Percentiles rank a stretch among this genome's conserved stretches.
Conservation (phyloP, 495 filamentous ascomycete species). For the Penicillium dipodomyicola region DNA sequence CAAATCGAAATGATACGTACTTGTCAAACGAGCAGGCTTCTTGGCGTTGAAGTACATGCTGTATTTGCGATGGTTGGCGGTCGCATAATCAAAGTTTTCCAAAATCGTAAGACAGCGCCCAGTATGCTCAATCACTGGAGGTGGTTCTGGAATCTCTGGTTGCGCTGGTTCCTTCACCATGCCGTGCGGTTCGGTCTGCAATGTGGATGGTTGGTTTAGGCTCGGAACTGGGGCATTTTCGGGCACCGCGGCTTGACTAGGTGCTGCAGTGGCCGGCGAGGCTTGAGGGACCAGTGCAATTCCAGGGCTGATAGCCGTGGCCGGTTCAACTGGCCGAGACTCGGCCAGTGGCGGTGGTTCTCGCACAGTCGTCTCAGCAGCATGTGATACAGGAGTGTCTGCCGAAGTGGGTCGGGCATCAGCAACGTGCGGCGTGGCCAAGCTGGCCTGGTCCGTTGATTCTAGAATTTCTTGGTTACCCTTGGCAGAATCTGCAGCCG, state of each 20-base stretch:
- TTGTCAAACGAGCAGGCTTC: constrained; percentile 47
- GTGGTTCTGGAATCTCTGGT: constrained; percentile 29
- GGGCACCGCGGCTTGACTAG: constrained; percentile 21
- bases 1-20: constrained; percentile 33
- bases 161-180: constrained; percentile 15
- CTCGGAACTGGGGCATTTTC: constrained; percentile 16
- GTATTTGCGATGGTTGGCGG: constrained; percentile 49
- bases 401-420: constrained; percentile 12
- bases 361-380: background rate
- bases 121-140: constrained; percentile 49
- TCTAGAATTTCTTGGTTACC: background rate
- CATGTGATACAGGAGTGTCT: constrained; percentile 10
- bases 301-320: constrained; percentile 5
- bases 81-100: constrained; percentile 55
- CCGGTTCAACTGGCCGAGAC: background rate
- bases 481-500: constrained; percentile 7
- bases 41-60: constrained; percentile 53
- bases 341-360: background rate
- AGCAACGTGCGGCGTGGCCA: constrained; percentile 7
- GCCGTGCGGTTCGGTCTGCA: background rate
- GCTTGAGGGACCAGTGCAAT: constrained; percentile 15
- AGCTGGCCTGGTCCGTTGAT: constrained; percentile 2
- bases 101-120: constrained; percentile 52
- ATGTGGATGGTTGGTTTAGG: constrained; percentile 13
- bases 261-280: constrained; percentile 11